Evolutionary conservation across 73 alveolate species (phyloP).

Genomic region (Paramecium bursaria): DNA sequence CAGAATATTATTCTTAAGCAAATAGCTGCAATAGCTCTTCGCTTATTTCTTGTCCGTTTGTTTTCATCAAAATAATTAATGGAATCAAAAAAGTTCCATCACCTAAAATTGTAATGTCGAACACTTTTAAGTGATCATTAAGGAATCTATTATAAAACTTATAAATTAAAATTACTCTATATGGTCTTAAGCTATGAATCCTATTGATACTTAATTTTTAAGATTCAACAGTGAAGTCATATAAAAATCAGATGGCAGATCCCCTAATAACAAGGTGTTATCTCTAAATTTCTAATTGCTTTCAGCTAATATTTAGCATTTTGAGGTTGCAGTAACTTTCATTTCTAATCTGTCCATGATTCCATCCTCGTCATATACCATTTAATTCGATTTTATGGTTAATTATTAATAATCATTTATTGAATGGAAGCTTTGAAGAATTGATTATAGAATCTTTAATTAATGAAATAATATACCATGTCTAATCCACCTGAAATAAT

Average conservation of each 20-base stretch:
- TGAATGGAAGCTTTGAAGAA: background rate
- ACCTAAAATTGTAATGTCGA: slow-evolving; percentile 7
- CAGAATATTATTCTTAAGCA: slow-evolving; percentile 2
- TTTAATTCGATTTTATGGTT: slow-evolving; percentile 33
- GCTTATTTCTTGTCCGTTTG: background rate
- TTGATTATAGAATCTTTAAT: slow-evolving; percentile 6
- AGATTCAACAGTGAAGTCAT: slow-evolving; percentile 32
- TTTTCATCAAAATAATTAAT: slow-evolving; percentile 1
- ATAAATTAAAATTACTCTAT: background rate
- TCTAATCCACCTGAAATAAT: slow-evolving; percentile 52
- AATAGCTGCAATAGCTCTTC: slow-evolving; percentile 27
- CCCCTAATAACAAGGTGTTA: slow-evolving; percentile 46
- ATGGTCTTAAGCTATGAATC: slow-evolving; percentile 39
- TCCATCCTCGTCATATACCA: slow-evolving; percentile 35
- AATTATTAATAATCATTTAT: slow-evolving; percentile 7
- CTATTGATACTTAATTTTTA: slow-evolving; percentile 32
- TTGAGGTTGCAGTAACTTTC: slow-evolving; percentile 43
- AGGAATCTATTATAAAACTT: background rate
- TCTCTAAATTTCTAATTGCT: background rate
- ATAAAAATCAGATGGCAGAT: slow-evolving; percentile 50
- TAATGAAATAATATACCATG: too few species aligned
- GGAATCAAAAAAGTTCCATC: slow-evolving; percentile 41
- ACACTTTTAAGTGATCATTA: slow-evolving; percentile 21
- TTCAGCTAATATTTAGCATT: background rate
- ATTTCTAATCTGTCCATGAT: slow-evolving; percentile 19